These are phyloP conservation scores for Pseudomonodictys pantanalensis DNA, from an alignment of 495 filamentous ascomycete genomes.

Conservation along the genomic window DNA sequence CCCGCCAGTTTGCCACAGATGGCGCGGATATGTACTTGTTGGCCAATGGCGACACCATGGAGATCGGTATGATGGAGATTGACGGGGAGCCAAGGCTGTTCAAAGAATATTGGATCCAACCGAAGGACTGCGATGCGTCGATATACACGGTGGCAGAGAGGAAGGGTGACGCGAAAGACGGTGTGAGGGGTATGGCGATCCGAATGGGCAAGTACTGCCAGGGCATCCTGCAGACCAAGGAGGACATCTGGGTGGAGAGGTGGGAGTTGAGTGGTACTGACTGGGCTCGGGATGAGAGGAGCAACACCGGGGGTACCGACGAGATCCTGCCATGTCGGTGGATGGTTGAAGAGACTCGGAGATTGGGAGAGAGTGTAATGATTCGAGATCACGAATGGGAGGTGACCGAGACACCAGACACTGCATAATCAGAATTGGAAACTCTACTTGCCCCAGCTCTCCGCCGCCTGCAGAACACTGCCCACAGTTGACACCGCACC, in stretches of 20 bases:
- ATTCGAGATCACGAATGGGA: too few relatives aligned
- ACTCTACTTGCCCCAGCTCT: too few relatives aligned
- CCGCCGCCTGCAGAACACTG: too few relatives aligned
- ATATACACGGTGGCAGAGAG: not conserved
- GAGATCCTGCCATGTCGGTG: not conserved
- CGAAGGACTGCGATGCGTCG: not conserved
- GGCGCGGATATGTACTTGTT: conserved; percentile 5
- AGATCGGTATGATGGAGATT: not conserved
- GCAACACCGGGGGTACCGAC: not conserved
- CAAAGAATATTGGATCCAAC: conserved; percentile 3
- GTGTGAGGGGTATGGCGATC: not conserved
- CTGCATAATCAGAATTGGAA: too few relatives aligned
- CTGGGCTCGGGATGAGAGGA: not conserved
- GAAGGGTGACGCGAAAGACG: not conserved
- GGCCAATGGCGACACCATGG: conserved; percentile 5
- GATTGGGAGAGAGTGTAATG: too few relatives aligned
- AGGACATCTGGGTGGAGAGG: conserved; percentile 1
- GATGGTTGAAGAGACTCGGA: conserved; percentile 1
- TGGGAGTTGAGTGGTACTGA: not conserved
- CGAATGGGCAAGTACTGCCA: not conserved
- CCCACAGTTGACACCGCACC: too few relatives aligned
- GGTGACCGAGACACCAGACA: too few relatives aligned
- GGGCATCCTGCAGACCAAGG: not conserved
- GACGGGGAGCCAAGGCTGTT: not conserved
- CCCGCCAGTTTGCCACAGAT: not conserved